A percentile compares a stretch with the other conserved stretches of the same genome.
These are phyloP conservation scores for Metschnikowia proteae DNA, from an alignment of 805 yeast genomes.

Conservation along the genomic window DNA sequence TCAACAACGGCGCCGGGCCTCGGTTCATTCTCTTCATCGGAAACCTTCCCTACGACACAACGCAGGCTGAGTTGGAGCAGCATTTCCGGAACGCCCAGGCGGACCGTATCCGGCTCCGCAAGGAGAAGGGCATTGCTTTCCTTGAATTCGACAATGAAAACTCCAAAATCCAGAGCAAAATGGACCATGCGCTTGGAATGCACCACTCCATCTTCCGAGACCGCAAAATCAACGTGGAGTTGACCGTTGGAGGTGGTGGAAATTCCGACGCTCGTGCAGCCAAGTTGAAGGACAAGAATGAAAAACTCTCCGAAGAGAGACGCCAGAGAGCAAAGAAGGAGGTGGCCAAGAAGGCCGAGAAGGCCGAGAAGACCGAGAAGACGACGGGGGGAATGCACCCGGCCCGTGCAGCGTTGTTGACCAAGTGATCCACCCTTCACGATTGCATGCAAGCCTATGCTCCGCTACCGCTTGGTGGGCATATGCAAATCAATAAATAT, in stretches of 20 bases:
- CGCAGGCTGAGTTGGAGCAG: conserved; percentile 54
- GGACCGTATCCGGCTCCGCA: conserved; percentile 70
- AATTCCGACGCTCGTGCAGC: conserved; percentile 60
- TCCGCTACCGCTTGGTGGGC: too few relatives aligned
- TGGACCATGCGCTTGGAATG: conserved; percentile 80
- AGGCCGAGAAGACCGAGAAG: conserved; percentile 26
- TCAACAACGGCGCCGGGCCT: conserved; percentile 46
- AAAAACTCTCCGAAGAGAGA: conserved; percentile 67
- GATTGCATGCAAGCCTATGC: too few relatives aligned
- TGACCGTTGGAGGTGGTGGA: conserved; percentile 98
- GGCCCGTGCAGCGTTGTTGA: conserved; percentile 54
- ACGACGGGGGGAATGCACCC: conserved; percentile 52
- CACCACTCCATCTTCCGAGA: conserved; percentile 70
- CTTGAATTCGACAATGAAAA: conserved; percentile 66
- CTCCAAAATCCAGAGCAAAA: conserved; percentile 65
- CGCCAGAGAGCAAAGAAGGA: conserved; percentile 50
- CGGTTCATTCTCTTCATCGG: conserved; percentile 87
- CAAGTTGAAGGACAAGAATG: conserved; percentile 78
- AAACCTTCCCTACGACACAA: conserved; percentile 72
- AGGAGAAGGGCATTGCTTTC: conserved; percentile 88
- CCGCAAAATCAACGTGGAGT: conserved; percentile 88
- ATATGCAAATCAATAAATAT: too few relatives aligned
- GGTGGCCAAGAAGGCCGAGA: conserved; percentile 32
- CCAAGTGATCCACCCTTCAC: conserved; percentile 1
- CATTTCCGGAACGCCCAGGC: conserved; percentile 79